Base-by-base conservation (phyloP, 139 green algal genomes). In the Pleodorina starrii region DNA sequence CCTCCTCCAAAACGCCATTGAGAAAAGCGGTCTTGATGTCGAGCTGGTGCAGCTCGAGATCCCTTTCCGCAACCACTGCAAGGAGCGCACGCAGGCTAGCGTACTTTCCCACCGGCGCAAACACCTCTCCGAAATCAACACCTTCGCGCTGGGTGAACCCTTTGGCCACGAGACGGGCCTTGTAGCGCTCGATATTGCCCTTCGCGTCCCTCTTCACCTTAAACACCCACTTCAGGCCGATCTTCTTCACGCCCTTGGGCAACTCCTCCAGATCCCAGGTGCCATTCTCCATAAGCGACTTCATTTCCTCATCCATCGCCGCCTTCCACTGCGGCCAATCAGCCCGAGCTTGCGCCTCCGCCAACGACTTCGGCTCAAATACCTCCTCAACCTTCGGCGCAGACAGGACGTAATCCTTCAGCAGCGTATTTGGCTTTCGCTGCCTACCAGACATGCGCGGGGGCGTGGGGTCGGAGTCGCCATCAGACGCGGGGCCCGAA, bases 11-110 rank as follows among this genome's bases (percentile, higher is more conserved):
- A 38, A 91, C 72, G 3, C 92, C 89, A 38, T 96, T 90, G 12
- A 95, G 85, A 78, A 95, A 95, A 1, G 94, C 94, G 4, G 94
- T 95, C 46, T 91, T 91, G 16, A 95, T 88, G 75, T 96, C 92
- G 3, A 96, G 21, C 6, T 95, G 90, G 14, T 92, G 80, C 7
- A 95, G 38, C 40, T 94, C 89, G 54, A 95, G 32, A 68, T 92
- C 87, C 10, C 90, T 3, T 1, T 43, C 81, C 11, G 92, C 90
- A 25, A 66, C 87, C 6, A 89, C 35, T 3, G 92, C 54, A 25
- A 94, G 40, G 11, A 91, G 36, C 7, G 83, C 5, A 27, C 91
- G 73, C 32, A 95, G 60, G 0, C 60, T 90, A 50, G 38, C 63
- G 25, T 60, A 69, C 54, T 82, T 90, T 54, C 59, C 73, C 4